Base-by-base conservation (phyloP, 306 rosid species). In the Prunus davidiana region DNA sequence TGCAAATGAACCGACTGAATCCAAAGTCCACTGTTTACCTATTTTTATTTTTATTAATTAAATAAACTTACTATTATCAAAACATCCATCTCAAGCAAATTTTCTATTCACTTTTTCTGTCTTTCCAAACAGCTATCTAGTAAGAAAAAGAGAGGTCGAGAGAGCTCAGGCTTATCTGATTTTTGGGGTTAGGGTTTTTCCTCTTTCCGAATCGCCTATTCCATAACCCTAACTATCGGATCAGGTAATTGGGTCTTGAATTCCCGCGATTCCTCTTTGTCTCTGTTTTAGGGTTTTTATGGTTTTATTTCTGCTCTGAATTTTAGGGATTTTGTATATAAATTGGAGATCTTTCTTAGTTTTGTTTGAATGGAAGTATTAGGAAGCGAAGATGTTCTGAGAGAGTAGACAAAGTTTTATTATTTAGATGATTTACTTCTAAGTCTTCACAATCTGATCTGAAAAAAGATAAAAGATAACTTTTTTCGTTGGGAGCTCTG, bases 161-260 rank as follows among this genome's bases (percentile, higher is more conserved):
- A 34, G 24, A 20, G 43, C 72, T 76, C 87, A 57, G 78, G 76
- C 82, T 75, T 74, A 73, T 88, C 93, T 85, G 82, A 56, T 80
- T 73, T 76, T 52, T 20, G 14, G 34, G 51, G 46, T 77, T 19
- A 80, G 90, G 86, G 79, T 87, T 85, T 81, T 30, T 50, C 19
- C 56, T 75, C 68, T 68, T 19, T 34, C 19, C 52, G 18, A 55
- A 50, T 20, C 60, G 15, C 43, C 60, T 15, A 60, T 64, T 34
- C 71, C 78, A 78, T 80, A 86, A 79, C 89, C 88, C 91, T 83
- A 83, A 85, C 34, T 69, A 74, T 86, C 81, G 78, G 88, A 86
- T 86, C 88, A 83, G 96, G 96, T 88, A 78, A 24, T 54, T 43
- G 15, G 45, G n/a, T 27, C 57, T 73, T 22, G 5, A 34, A 38